phyloP scores from a whole-genome alignment of 306 rosid species.

The Ormosia semicastrata region DNA sequence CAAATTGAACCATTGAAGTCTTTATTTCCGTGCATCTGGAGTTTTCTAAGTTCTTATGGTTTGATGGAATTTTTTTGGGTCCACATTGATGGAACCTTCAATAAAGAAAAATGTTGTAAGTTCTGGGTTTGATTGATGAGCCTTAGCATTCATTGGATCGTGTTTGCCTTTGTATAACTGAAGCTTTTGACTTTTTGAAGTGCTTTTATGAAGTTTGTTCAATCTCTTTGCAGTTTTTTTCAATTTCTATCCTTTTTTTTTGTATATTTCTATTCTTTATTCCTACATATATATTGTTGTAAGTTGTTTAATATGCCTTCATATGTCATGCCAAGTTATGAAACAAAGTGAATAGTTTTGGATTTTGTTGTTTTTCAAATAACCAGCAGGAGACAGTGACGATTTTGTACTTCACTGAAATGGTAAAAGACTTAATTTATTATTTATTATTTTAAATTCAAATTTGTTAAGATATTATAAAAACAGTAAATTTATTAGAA shows the following conservation, averaged over 20 bases:
- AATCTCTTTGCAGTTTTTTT: background rate
- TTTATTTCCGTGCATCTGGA: background rate
- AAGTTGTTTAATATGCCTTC: background rate
- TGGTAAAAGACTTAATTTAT: no score
- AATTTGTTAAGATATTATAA: no score
- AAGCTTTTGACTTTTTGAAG: conserved; percentile 9
- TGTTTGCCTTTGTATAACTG: background rate
- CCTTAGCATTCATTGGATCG: background rate
- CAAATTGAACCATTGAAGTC: background rate
- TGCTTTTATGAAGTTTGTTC: background rate
- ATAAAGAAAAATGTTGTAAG: background rate
- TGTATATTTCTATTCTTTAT: background rate
- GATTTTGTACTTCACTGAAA: no score
- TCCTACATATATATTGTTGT: background rate
- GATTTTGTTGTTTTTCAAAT: no score
- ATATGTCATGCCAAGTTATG: background rate
- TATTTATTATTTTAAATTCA: no score
- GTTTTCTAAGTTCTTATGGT: background rate
- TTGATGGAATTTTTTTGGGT: background rate
- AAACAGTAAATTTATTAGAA: no score
- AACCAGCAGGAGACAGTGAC: no score
- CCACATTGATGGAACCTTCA: background rate
- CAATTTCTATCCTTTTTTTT: no score
- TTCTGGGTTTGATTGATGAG: background rate
- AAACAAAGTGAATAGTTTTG: background rate